Evolutionary conservation across 2,329 filamentous ascomycete genomes (phyloP).

Genomic region (Gremmenia infestans): DNA sequence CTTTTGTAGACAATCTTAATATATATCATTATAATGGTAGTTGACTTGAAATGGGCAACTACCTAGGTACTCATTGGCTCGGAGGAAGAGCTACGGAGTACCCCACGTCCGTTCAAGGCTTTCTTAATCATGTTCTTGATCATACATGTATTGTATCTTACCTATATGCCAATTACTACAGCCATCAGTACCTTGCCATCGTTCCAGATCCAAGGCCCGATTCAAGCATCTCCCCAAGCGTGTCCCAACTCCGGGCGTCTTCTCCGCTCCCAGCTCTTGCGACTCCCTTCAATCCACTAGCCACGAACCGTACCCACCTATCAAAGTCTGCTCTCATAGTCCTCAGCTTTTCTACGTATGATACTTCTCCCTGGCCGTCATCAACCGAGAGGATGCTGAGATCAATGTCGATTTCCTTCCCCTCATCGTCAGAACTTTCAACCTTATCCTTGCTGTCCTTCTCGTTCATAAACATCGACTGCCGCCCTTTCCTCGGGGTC

Average conservation of each 20-base stretch:
- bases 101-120: no score
- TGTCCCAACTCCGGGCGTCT: constrained; percentile 61
- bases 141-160: neutral
- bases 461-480: neutral
- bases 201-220: constrained; percentile 33
- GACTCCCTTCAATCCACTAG: constrained; percentile 67
- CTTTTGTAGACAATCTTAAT: no score
- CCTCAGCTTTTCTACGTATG: constrained; percentile 48
- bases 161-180: neutral
- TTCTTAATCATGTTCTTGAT: no score
- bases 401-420: constrained; percentile 32
- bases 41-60: no score
- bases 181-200: neutral
- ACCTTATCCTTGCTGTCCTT: constrained; percentile 16
- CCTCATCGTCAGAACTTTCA: constrained; percentile 34
- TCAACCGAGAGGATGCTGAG: constrained; percentile 34
- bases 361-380: constrained; percentile 22
- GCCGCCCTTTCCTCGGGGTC: constrained; percentile 25
- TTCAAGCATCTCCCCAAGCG: constrained; percentile 75
- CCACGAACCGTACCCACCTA: constrained; percentile 63
- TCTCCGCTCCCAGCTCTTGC: constrained; percentile 66
- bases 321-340: constrained; percentile 60
- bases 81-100: no score
- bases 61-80: no score
- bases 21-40: no score